Percentiles rank a stretch among this genome's conserved stretches.
phyloP scores from a whole-genome alignment of 129 eudicot genomes.

The Cynara cardunculus region DNA sequence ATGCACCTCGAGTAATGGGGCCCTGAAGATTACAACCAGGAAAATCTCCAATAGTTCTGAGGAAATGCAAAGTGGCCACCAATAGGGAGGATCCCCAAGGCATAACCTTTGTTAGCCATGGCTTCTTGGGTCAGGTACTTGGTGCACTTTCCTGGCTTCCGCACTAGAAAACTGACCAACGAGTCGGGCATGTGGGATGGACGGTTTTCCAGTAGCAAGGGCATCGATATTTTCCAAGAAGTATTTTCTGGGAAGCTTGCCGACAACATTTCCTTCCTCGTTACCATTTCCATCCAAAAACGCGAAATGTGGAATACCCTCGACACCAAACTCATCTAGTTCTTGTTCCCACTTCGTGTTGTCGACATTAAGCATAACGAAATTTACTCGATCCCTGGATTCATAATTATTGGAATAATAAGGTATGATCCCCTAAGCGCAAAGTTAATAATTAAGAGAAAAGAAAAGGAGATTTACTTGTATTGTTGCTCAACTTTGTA shows the following conservation, averaged over 20 bases:
- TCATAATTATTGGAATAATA: neutral
- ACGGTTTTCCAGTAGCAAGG: conserved; percentile 69
- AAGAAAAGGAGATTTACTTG: conserved; percentile 44
- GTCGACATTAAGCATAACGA: conserved; percentile 96
- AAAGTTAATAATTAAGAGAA: neutral
- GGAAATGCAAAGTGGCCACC: too few species aligned
- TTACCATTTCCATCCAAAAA: conserved; percentile 85
- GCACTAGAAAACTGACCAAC: conserved; percentile 91
- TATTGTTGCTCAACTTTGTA: conserved; percentile 94
- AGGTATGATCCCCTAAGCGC: neutral
- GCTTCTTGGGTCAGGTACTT: conserved; percentile 90
- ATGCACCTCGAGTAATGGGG: neutral
- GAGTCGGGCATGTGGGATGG: conserved; percentile 89
- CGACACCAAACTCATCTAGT: conserved; percentile 96
- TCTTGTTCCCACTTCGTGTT: conserved; percentile 99
- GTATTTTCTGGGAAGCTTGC: conserved; percentile 77
- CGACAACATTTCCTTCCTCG: conserved; percentile 95
- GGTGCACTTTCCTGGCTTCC: conserved; percentile 78
- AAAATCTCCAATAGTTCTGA: too few species aligned
- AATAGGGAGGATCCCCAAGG: too few species aligned
- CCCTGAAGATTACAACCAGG: too few species aligned
- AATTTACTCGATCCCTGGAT: conserved; percentile 84
- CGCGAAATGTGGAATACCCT: conserved; percentile 99
- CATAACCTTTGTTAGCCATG: conserved; percentile 47
- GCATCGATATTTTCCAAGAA: conserved; percentile 81